Evolutionary conservation across 768 basidiomycete species (phyloP), one percentile per base, ranked within the genome.

Genomic region (Lactifluus echinatus): DNA sequence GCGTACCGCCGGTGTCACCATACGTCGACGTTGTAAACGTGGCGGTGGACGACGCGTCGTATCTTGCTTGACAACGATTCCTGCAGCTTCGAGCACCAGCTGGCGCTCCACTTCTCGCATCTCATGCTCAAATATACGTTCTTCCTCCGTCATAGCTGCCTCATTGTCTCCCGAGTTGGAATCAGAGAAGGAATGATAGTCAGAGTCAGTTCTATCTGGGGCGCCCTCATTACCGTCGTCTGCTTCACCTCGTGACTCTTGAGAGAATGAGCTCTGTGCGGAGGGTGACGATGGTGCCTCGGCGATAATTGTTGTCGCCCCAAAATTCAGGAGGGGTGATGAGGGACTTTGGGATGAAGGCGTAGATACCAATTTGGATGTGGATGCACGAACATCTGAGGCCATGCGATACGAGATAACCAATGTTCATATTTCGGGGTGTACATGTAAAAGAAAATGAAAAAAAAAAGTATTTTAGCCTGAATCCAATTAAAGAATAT

Each of bases 41-140:
- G 71, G 75, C 7, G 69, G 71, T 17, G 75, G 76, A 2, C 77
- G 82, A 1, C 79, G 75, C 42, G 75, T 75, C 15, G 77, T 75
- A 56, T 83, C 81, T 36, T 78, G 71, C 61, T 85, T 83, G 45
- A 95, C 77, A 55, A 91, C 82, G 24, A 96, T 73, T 2, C 94
- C 94, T 0, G 93, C 93, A 0, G 90, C 88, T 66, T 90, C 83
- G n/a, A 97, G 73, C 7, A 96, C 90, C 19, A 85, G 78, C 63
- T 82, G 82, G 21, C 90, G 76, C 66, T 95, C 93, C 17, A 78
- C 71, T 55, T 84, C 90, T 29, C 89, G 80, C 17, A 81, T 79
- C 50, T 76, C 76, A 11, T 73, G 73, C 52, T 84, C 81, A 42
- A 75, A 78, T 39, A 74, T 74, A 29, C 76, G 76, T 61, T 78